Base-by-base conservation (phyloP, 2,329 filamentous ascomycete species). In the Fusarium piperis region DNA sequence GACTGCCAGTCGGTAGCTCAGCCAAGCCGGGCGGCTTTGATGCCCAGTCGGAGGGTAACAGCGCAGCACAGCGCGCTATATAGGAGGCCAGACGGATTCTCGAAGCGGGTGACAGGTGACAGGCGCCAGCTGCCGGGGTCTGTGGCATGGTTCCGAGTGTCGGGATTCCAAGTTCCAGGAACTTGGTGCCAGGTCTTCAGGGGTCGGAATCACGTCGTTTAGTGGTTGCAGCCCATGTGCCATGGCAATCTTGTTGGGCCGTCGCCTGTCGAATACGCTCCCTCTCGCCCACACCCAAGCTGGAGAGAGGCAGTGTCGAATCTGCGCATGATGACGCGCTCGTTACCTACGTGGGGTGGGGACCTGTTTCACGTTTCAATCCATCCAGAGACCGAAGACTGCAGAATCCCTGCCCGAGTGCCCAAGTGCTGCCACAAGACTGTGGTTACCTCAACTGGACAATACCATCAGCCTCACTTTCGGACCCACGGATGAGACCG, bases 381-480 rank as follows among this genome's bases (percentile, higher is more conserved):
- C 72, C 67, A 68, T 61, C 68, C 69, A 46, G 56, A 70, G 55
- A 53, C 61, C 68, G 62, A 72, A 72, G 65, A 64, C 59, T 61
- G 46, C 53, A 65, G 60, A 65, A 41, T 65, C 70, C 70, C 64
- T 68, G 67, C 53, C 35, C 46, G n/a, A 38, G 59, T 59, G 32
- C 36, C 58, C 33, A 28, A 65, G 53, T 66, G 62, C 71, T 74
- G 62, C 56, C 72, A 59, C 58, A 51, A 39, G 53, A 57, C 58
- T 32, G 20, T 63, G 41, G 48, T 56, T 48, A 35, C 60, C 33
- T 63, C 62, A 59, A 65, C 36, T 53, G 33, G 59, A 53, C 53
- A 70, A 70, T 69, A 46, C 62, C 32, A 70, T 63, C 68, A 76
- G 71, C 76, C 74, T 74, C 69, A 74, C 66, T 75, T 68, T 73